Base-by-base conservation (phyloP, 169 alveolate species). In the Amoebophrya sp. region DNA sequence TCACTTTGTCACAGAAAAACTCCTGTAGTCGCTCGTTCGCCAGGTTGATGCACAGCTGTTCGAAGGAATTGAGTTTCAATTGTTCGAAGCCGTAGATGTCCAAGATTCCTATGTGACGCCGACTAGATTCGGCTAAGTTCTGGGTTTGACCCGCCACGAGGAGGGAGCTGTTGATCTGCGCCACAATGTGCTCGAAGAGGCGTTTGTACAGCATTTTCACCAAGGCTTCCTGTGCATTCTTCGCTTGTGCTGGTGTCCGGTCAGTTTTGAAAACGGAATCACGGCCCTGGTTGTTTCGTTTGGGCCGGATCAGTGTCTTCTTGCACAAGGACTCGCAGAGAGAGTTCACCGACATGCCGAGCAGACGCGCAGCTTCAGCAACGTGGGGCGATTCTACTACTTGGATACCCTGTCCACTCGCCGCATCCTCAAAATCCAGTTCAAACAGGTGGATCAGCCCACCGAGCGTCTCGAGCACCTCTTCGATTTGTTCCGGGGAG, bases 31-130 rank as follows among this genome's bases (percentile, higher is more conserved):
- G 83, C 83, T 66, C 83, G 83, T 66, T 66, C 1, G 83, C 83
- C 7, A 66, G 83, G 83, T 66, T 66, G 35, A 66, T 98, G 94
- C 98, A 96, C 55, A 97, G 93, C 92, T 96, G 96, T 91, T 96
- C 98, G 92, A 95, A 96, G 25, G 96, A 93, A 94, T 96, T 96
- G 39, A 93, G 89, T 40, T 95, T 95, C 90, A 96, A 96, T 7
- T 95, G 95, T 95, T 97, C 98, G 91, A 96, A 96, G 0, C 98
- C 98, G 77, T 95, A 96, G 47, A 96, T 96, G 83, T 66, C 83
- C 83, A 66, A 25, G 35, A 66, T 66, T 0, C 83, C 83, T 47
- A n/a, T n/a, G n/a, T n/a, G n/a, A n/a, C n/a, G n/a, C n/a, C n/a
- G n/a, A n/a, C n/a, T n/a, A n/a, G n/a, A n/a, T n/a, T n/a, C n/a